Conservation (phyloP, 176 grass and related monocot genomes). For the Cocos nucifera region DNA sequence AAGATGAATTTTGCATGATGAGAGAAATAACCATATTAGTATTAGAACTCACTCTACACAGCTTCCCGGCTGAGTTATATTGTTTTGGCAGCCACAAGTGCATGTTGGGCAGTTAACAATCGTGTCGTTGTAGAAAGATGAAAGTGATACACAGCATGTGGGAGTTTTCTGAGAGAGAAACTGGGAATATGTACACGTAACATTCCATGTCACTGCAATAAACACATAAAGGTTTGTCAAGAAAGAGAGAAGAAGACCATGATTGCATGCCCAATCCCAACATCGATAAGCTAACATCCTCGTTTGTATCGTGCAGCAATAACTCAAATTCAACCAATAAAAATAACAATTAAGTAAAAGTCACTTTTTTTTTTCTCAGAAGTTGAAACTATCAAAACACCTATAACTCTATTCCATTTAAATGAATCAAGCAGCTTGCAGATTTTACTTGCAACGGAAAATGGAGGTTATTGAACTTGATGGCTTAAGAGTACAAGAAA, state of each 20-base stretch:
- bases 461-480: too few species aligned
- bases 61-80: constrained; percentile 54
- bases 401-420: too few species aligned
- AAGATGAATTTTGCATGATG: neutral
- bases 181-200: constrained; percentile 67
- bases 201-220: constrained; percentile 67
- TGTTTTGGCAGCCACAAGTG: constrained; percentile 57
- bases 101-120: constrained; percentile 67
- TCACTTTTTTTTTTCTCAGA: too few species aligned
- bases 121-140: constrained; percentile 69
- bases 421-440: too few species aligned
- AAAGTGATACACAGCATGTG: constrained; percentile 65
- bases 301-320: too few species aligned
- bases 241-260: neutral
- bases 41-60: constrained; percentile 59
- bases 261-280: too few species aligned
- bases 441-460: too few species aligned
- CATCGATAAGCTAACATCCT: too few species aligned
- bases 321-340: too few species aligned
- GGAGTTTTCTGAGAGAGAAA: constrained; percentile 58
- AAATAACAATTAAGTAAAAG: too few species aligned
- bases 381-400: too few species aligned
- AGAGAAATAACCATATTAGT: constrained; percentile 1
- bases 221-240: constrained; percentile 3
- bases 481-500: too few species aligned